Conservation (phyloP, 441 rosid species). For the Eruca vesicaria region DNA sequence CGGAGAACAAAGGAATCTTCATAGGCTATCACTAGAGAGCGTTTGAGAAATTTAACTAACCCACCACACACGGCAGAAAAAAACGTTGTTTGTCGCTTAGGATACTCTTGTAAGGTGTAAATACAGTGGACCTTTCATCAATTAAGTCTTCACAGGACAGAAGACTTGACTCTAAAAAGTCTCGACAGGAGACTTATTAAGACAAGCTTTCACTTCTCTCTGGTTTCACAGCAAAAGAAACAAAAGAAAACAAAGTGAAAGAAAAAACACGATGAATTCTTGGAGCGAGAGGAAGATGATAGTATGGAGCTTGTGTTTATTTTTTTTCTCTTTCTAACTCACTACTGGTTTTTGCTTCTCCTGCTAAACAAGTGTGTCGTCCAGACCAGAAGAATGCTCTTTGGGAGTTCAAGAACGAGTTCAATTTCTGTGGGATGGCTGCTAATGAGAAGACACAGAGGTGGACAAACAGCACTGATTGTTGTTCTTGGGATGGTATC, state of each 20-base stretch:
- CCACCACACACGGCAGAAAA: not conserved
- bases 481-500: not conserved
- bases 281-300: not conserved
- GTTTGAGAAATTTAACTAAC: not conserved
- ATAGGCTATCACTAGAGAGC: not conserved
- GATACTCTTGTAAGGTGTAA: not conserved
- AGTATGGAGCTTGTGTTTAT: not conserved
- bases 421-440: not conserved
- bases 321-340: not conserved
- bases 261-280: not conserved
- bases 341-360: not conserved
- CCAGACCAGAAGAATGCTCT: not conserved
- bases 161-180: not conserved
- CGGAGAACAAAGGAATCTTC: not conserved
- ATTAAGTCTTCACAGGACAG: not conserved
- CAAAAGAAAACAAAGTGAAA: not conserved
- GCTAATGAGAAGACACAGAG: not conserved
- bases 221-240: not conserved
- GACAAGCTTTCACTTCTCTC: not conserved
- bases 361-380: not conserved
- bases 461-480: not conserved
- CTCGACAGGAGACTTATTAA: not conserved
- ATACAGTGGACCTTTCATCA: not conserved
- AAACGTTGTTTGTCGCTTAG: not conserved
- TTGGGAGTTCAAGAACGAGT: not conserved